Conservation (phyloP, 179 eudicot genomes). For the Beta macrorhiza region DNA sequence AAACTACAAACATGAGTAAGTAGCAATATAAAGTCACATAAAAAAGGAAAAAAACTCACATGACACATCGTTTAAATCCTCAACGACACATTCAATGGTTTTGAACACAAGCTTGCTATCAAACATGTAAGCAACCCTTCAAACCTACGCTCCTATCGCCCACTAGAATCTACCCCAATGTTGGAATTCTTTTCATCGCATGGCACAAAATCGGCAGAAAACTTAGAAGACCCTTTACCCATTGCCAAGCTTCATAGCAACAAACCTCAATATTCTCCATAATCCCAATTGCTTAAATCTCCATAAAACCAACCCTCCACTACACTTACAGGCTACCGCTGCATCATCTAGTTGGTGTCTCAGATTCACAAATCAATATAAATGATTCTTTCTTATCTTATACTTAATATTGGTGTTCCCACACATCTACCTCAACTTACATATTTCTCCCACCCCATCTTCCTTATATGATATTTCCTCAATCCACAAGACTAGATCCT, state of each 20-base stretch:
- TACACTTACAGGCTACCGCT: no score
- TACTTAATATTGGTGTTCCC: no score
- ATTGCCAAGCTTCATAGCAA: slow-evolving; percentile 74
- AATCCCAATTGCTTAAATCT: slow-evolving; percentile 39
- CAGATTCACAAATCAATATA: no score
- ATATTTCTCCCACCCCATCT: no score
- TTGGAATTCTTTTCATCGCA: not conserved
- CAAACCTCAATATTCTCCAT: slow-evolving; percentile 84
- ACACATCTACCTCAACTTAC: no score
- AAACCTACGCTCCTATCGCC: slow-evolving; percentile 61
- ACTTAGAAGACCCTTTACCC: slow-evolving; percentile 10
- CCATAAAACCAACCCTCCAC: no score
- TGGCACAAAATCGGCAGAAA: not conserved
- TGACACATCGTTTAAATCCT: slow-evolving; percentile 71
- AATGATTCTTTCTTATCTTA: no score
- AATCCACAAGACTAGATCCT: no score
- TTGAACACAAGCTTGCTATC: slow-evolving; percentile 67
- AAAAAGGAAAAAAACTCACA: slow-evolving; percentile 46
- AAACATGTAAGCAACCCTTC: slow-evolving; percentile 73
- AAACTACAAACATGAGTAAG: not conserved
- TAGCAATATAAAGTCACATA: not conserved
- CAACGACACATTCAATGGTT: slow-evolving; percentile 42
- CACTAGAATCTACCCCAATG: not conserved
- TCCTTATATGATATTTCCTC: no score
- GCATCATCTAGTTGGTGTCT: no score